Evolutionary conservation across 352 stramenopile genomes (phyloP), one percentile per base, ranked within the genome.

Genomic region (Phytophthora europaea): DNA sequence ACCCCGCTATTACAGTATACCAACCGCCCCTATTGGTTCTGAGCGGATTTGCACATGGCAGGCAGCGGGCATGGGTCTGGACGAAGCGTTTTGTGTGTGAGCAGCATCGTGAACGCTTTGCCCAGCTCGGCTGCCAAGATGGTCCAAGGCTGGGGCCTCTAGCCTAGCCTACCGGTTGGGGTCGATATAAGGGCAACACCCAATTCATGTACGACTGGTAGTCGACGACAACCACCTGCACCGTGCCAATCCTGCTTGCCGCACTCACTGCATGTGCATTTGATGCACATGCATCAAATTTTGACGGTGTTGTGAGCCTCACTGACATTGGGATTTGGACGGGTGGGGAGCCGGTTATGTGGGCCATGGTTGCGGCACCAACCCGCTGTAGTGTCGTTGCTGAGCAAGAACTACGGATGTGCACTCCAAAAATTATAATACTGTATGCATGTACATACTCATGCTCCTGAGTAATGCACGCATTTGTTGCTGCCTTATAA

Each of bases 351-450:
- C 20, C 33, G 12, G 61, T 31, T 31, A 53, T 16, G 18, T 18
- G 16, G 34, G 31, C 63, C 23, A 34, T 26, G 53, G 62, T 70
- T 70, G 62, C 62, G 62, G 38, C 53, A 57, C 16, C 36, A 33
- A 69, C 34, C 34, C 18, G 52, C 53, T 22, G 52, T 63, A 54
- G 23, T 62, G 50, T 67, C 33, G 61, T 67, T 38, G 26, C 34
- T 61, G 22, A 48, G 52, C 45, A 34, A 31, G 7, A 20, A 16
- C 51, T 57, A 9, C 59, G 40, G 45, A 43, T 43, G 36, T 16
- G 36, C 36, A 43, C 15, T 43, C 10, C 36, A 43, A 43, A 43
- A 43, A 16, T 43, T 43, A 4, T 31, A 31, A 31, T 4, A 4
- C 7, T 31, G 6, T 31, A 4, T 31, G n/a, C n/a, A n/a, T n/a